phyloP scores from a whole-genome alignment of 192 early-diverging fungal genomes.

The Coemansia sp. region DNA sequence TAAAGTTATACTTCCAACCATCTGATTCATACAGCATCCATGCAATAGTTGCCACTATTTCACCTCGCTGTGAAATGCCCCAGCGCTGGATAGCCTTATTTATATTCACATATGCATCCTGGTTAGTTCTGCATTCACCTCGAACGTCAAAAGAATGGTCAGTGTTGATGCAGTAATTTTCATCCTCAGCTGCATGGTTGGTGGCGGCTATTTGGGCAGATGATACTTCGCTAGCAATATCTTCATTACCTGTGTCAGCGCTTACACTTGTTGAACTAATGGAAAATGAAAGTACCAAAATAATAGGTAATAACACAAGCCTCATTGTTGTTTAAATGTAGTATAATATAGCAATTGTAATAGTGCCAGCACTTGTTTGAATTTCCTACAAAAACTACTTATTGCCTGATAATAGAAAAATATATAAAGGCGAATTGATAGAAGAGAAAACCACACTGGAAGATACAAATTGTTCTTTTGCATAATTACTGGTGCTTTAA shows the following conservation, averaged over 20 bases:
- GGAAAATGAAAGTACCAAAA: not conserved
- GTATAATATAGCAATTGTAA: not conserved
- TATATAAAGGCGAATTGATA: not conserved
- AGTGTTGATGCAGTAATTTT: not conserved
- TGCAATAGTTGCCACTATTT: slow-evolving; percentile 34
- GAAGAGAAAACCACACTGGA: not conserved
- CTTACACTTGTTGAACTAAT: not conserved
- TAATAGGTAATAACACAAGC: not conserved
- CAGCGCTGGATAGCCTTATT: slow-evolving; percentile 32
- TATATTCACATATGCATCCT: slow-evolving; percentile 1
- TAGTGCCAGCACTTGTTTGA: not conserved
- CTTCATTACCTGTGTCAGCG: not conserved
- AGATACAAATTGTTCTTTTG: not conserved
- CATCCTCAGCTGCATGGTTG: not conserved
- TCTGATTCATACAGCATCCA: slow-evolving; percentile 31
- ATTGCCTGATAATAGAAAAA: no score
- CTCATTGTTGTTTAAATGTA: not conserved
- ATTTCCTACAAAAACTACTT: no score
- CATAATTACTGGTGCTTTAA: no score
- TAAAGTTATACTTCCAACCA: slow-evolving; percentile 36
- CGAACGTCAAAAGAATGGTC: not conserved
- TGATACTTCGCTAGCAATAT: not conserved
- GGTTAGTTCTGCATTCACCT: not conserved
- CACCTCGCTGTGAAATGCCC: slow-evolving; percentile 17
- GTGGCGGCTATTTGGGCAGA: not conserved